These are phyloP conservation scores for Ophiostoma novo-ulmi DNA, from an alignment of 2,329 filamentous ascomycete genomes.

Conservation along the genomic window DNA sequence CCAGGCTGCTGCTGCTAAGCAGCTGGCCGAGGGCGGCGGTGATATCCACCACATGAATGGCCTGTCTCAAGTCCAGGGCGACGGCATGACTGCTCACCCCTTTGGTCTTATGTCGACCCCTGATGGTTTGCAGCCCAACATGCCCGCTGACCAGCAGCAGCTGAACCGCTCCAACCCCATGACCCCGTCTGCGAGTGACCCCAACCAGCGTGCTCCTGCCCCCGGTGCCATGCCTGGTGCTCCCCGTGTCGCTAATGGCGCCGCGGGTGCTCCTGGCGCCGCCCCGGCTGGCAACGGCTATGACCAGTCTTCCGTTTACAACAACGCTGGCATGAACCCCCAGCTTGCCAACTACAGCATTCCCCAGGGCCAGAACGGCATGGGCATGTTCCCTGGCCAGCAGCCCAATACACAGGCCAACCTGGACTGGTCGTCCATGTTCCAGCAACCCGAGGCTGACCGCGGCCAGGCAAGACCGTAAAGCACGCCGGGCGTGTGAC, in stretches of 20 bases:
- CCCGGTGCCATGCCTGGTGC: constrained; percentile 17
- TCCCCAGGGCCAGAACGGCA: constrained; percentile 57
- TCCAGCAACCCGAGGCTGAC: constrained; percentile 66
- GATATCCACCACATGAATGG: constrained; percentile 58
- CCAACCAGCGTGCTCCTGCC: constrained; percentile 54
- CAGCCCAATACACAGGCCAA: constrained; percentile 57
- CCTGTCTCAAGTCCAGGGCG: constrained; percentile 53
- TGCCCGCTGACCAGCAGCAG: constrained; percentile 43
- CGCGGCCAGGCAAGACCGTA: constrained; percentile 63
- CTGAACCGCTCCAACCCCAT: constrained; percentile 58
- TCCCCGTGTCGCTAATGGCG: constrained; percentile 25
- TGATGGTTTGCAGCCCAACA: constrained; percentile 51
- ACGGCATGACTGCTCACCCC: constrained; percentile 46
- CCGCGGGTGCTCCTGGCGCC: constrained; percentile 17
- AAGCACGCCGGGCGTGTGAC: constrained; percentile 47
- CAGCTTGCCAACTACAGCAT: constrained; percentile 61
- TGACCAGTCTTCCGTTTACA: constrained; percentile 48
- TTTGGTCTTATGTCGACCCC: constrained; percentile 40
- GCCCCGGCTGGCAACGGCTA: constrained; percentile 30
- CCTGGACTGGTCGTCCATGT: constrained; percentile 75
- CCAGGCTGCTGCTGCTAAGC: constrained; percentile 48
- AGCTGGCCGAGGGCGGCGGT: constrained; percentile 42
- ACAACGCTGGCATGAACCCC: constrained; percentile 59
- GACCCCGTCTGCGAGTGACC: constrained; percentile 48
- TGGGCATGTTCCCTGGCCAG: constrained; percentile 58